Evolutionary conservation across 495 filamentous ascomycete genomes (phyloP).

Genomic region (Aspergillus haitiensis): DNA sequence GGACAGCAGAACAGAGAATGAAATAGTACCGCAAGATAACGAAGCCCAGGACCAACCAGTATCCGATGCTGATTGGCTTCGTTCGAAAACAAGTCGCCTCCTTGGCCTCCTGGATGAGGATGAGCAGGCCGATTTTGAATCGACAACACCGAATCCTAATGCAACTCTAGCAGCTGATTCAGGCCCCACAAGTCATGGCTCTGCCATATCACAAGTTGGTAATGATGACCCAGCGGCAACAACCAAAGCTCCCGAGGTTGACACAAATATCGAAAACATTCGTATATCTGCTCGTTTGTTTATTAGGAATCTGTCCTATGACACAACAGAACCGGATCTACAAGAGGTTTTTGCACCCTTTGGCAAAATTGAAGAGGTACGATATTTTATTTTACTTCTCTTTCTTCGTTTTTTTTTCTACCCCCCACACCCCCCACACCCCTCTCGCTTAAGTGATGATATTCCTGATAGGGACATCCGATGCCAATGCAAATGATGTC

Average conservation of each 20-base stretch:
- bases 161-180: constrained; percentile 20
- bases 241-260: constrained; percentile 26
- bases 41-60: constrained; percentile 26
- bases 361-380: constrained; percentile 85
- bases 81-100: constrained; percentile 86
- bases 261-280: constrained; percentile 46
- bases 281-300: constrained; percentile 68
- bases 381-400: constrained; percentile 31
- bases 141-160: constrained; percentile 10
- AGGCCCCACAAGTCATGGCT: constrained; percentile 18
- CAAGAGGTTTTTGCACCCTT: constrained; percentile 65
- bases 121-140: constrained; percentile 40
- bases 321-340: constrained; percentile 74
- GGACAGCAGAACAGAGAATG: constrained; percentile 24
- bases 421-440: neutral
- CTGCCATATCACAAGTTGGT: neutral
- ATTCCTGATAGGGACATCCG: constrained; percentile 99
- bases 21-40: constrained; percentile 24
- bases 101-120: constrained; percentile 79
- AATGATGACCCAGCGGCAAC: constrained; percentile 25
- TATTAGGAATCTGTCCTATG: constrained; percentile 84
- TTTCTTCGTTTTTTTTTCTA: neutral
- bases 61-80: constrained; percentile 85
- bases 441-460: constrained; percentile 69
- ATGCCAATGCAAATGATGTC: constrained; percentile 72